phyloP scores from a whole-genome alignment of 1,284 basidiomycete genomes.

The Athelia sp. region DNA sequence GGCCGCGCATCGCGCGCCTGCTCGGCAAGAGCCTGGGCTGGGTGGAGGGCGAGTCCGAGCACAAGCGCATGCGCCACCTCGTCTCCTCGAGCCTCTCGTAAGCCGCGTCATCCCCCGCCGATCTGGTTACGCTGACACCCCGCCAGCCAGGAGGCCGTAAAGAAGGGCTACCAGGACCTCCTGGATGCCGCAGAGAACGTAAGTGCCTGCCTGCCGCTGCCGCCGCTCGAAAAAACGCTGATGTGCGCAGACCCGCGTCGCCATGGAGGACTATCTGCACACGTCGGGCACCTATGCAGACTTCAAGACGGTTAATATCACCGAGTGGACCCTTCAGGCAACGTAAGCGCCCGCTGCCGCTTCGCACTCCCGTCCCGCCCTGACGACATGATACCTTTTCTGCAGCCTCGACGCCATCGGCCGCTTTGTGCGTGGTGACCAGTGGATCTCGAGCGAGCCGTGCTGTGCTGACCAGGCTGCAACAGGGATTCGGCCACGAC shows the following conservation, averaged over 20 bases:
- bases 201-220: neutral
- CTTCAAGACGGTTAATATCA: too few relatives aligned
- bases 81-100: conserved; percentile 19
- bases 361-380: neutral
- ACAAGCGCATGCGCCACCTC: conserved; percentile 22
- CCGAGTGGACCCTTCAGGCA: too few relatives aligned
- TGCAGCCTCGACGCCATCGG: conserved; percentile 15
- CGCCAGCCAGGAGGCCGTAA: conserved; percentile 10
- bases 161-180: conserved; percentile 7
- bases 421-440: conserved; percentile 7
- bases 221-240: neutral
- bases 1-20: conserved; percentile 23
- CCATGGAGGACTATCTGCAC: neutral
- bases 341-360: conserved; percentile 7
- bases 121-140: neutral
- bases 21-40: conserved; percentile 24
- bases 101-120: conserved; percentile 4
- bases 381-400: neutral
- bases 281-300: neutral
- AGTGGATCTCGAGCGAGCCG: conserved; percentile 4
- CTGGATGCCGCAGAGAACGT: neutral
- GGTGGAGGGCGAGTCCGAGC: conserved; percentile 25
- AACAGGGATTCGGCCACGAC: conserved; percentile 16
- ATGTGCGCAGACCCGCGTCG: neutral
- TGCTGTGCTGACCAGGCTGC: neutral